Conservation (phyloP, 768 basidiomycete genomes). For the Cystofilobasidium bisporidii region DNA sequence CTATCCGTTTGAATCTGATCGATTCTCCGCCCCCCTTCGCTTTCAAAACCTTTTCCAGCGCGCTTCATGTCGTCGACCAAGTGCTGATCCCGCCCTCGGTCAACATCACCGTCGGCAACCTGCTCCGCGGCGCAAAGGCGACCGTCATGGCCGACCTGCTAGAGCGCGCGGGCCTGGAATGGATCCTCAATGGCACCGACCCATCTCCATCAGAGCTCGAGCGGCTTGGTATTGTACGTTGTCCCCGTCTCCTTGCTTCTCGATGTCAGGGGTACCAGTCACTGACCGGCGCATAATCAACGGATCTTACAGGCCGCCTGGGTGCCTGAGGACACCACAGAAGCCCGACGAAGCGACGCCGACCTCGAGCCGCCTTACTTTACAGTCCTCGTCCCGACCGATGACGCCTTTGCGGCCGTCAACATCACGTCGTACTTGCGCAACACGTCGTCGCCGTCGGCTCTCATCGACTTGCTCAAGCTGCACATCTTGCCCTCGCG, state of each 20-base stretch:
- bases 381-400: slow-evolving; percentile 83
- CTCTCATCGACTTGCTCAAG: slow-evolving; percentile 38
- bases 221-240: slow-evolving; percentile 26
- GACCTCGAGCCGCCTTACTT: slow-evolving; percentile 44
- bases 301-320: background rate
- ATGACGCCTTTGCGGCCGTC: slow-evolving; percentile 78
- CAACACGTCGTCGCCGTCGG: slow-evolving; percentile 29
- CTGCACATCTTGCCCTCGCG: slow-evolving; percentile 41
- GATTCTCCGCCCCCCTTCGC: background rate
- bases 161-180: slow-evolving; percentile 73
- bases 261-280: too few relatives aligned
- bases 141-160: slow-evolving; percentile 70
- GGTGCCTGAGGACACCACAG: background rate
- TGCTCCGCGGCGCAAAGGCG: slow-evolving; percentile 78
- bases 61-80: slow-evolving; percentile 66
- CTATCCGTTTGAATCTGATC: too few relatives aligned
- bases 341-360: background rate
- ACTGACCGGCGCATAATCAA: too few relatives aligned
- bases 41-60: slow-evolving; percentile 43
- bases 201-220: slow-evolving; percentile 33
- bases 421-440: slow-evolving; percentile 56
- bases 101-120: slow-evolving; percentile 75
- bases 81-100: slow-evolving; percentile 69
- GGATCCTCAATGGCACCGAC: slow-evolving; percentile 69
- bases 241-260: too few relatives aligned